phyloP scores from a whole-genome alignment of 257 asterid species.

The Fraxinus pennsylvanica region DNA sequence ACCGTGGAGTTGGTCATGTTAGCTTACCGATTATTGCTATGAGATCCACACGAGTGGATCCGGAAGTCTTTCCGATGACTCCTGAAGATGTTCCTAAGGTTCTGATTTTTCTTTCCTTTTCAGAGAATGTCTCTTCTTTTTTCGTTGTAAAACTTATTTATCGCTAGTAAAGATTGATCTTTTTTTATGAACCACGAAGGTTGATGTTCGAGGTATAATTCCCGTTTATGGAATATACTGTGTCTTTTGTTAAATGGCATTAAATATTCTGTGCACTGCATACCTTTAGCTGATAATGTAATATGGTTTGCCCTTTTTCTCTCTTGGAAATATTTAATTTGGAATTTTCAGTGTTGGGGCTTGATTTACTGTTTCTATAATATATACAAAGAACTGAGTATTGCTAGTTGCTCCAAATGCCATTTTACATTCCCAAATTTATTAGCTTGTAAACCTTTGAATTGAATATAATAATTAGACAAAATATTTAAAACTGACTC shows the following conservation, averaged over 20 bases:
- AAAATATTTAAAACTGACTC: background rate
- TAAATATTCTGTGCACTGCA: background rate
- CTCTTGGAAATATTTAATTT: no score
- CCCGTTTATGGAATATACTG: background rate
- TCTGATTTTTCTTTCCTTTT: background rate
- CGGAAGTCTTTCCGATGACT: background rate
- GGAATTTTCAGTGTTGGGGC: no score
- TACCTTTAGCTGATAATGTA: background rate
- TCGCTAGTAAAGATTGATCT: background rate
- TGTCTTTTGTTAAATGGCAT: background rate
- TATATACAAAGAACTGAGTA: background rate
- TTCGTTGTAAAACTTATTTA: background rate
- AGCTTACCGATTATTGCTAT: conserved; percentile 41
- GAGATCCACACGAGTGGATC: conserved; percentile 50
- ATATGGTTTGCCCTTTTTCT: background rate
- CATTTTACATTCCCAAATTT: background rate
- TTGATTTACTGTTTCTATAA: background rate
- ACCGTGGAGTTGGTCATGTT: conserved; percentile 42
- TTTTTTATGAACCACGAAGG: background rate
- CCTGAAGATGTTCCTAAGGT: conserved; percentile 10
- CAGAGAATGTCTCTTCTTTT: background rate
- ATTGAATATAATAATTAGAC: background rate
- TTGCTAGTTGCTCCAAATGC: background rate
- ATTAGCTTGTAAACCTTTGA: background rate
- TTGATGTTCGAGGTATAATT: background rate